A percentile compares a stretch with the other conserved stretches of the same genome.
These are phyloP conservation scores for Handroanthus guayacan DNA, from an alignment of 257 asterid genomes.

Conservation along the genomic window DNA sequence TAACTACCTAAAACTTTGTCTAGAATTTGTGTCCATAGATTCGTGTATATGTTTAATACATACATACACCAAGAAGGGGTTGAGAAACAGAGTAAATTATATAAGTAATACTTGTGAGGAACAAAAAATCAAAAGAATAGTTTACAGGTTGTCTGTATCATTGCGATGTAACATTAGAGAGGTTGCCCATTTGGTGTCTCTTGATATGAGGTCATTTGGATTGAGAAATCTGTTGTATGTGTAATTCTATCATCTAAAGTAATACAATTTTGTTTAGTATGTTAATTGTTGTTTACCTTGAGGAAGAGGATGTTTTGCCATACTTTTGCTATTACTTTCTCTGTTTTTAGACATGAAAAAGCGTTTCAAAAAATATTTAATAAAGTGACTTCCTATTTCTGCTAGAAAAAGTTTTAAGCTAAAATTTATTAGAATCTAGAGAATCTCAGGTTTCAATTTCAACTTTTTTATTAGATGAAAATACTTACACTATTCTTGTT, in stretches of 20 bases:
- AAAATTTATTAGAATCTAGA: too few relatives aligned
- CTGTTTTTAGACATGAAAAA: too few relatives aligned
- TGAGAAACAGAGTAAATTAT: constrained; percentile 2
- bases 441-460: too few relatives aligned
- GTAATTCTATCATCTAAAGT: constrained; percentile 25
- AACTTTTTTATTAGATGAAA: too few relatives aligned
- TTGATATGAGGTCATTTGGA: background rate
- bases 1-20: constrained; percentile 57
- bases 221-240: constrained; percentile 10
- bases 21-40: constrained; percentile 16
- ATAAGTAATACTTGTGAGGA: constrained; percentile 13
- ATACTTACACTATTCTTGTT: too few relatives aligned
- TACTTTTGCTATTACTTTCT: too few relatives aligned
- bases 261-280: background rate
- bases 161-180: constrained; percentile 13
- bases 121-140: background rate
- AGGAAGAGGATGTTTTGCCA: too few relatives aligned
- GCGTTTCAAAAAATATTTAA: too few relatives aligned
- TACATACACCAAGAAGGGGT: constrained; percentile 1
- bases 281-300: background rate
- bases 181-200: constrained; percentile 16
- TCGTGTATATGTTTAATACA: background rate
- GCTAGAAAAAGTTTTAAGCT: too few relatives aligned
- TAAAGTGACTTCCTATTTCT: too few relatives aligned
- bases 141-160: background rate